A percentile compares a stretch with the other conserved stretches of the same genome.
Conservation (phyloP, 192 early-diverging fungal species). For the Backusella tarrabulga region DNA sequence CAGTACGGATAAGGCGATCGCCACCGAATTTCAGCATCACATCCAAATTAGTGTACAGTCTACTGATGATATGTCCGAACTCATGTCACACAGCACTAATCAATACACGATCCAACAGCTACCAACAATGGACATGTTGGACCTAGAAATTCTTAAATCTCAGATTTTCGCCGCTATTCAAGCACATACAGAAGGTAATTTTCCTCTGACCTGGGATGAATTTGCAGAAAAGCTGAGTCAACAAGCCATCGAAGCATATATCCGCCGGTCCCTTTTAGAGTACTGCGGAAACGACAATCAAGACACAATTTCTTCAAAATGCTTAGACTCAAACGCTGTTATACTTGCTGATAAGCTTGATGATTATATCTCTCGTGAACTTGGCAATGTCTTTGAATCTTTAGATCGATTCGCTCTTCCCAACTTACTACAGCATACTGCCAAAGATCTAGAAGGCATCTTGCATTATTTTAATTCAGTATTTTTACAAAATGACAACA, state of each 20-base stretch:
- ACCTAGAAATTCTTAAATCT: slow-evolving; percentile 26
- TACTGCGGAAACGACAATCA: slow-evolving; percentile 9
- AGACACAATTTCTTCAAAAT: neutral
- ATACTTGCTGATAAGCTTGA: slow-evolving; percentile 17
- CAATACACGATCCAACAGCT: neutral
- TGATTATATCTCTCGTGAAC: slow-evolving; percentile 10
- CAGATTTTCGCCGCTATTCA: slow-evolving; percentile 31
- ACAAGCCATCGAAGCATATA: slow-evolving; percentile 13
- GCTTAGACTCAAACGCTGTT: slow-evolving; percentile 9
- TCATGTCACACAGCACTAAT: neutral
- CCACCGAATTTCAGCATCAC: slow-evolving; percentile 21
- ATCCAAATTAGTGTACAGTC: slow-evolving; percentile 22
- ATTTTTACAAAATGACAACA: slow-evolving; percentile 13
- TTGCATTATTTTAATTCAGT: slow-evolving; percentile 27
- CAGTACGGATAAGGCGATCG: slow-evolving; percentile 14
- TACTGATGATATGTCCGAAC: neutral
- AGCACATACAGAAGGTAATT: slow-evolving; percentile 23
- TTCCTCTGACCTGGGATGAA: slow-evolving; percentile 27
- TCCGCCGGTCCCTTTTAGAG: neutral
- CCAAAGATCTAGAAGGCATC: slow-evolving; percentile 15
- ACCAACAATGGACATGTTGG: slow-evolving; percentile 14
- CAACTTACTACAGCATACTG: slow-evolving; percentile 11
- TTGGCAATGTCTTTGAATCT: slow-evolving; percentile 19
- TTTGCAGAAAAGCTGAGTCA: slow-evolving; percentile 19
- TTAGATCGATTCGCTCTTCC: slow-evolving; percentile 21